Conservation (phyloP, 805 yeast species). For the Wickerhamiella azyma region DNA sequence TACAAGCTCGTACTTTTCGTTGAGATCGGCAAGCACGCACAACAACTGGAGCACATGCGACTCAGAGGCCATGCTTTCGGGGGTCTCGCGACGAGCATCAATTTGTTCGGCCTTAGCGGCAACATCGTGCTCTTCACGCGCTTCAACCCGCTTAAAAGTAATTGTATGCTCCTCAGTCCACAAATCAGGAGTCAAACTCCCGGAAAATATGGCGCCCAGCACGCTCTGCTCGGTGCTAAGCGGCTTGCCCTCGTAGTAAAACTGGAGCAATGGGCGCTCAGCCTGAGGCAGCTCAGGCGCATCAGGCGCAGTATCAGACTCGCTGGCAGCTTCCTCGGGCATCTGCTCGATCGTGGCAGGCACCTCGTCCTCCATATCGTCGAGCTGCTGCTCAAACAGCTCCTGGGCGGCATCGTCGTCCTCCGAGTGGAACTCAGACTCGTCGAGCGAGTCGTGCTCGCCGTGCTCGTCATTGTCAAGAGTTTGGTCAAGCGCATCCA, state of each 20-base stretch:
- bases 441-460: too few species aligned
- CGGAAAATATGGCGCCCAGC: slow-evolving; percentile 10
- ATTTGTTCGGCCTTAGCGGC: background rate
- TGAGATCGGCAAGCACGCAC: background rate
- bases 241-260: slow-evolving; percentile 7
- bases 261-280: background rate
- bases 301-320: background rate
- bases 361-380: background rate
- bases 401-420: background rate
- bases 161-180: slow-evolving; percentile 49
- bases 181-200: slow-evolving; percentile 19
- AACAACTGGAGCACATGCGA: slow-evolving; percentile 4
- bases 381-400: background rate
- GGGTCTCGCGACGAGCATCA: slow-evolving; percentile 2
- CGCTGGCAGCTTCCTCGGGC: background rate
- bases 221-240: slow-evolving; percentile 10
- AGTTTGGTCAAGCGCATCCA: too few species aligned
- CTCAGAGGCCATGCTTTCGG: slow-evolving; percentile 7
- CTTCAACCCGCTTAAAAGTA: slow-evolving; percentile 30
- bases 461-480: too few species aligned
- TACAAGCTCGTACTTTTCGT: slow-evolving; percentile 5
- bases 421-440: background rate
- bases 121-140: background rate
- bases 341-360: slow-evolving; percentile 7
- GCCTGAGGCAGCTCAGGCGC: background rate